Base-by-base conservation (phyloP, 495 filamentous ascomycete genomes). In the Daldinia loculata region DNA sequence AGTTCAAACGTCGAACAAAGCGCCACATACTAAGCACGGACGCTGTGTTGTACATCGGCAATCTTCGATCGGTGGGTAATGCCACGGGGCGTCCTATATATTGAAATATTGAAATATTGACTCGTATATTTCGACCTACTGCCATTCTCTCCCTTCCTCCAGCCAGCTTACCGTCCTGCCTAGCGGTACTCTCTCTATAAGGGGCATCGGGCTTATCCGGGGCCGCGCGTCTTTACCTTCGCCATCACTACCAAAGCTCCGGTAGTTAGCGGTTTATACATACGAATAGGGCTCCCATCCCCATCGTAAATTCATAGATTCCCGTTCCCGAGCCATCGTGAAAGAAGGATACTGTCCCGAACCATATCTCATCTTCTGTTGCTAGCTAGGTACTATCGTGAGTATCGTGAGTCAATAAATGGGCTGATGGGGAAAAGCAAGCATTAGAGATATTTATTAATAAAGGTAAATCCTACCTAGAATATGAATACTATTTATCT, bases 171-270 rank as follows among this genome's bases (percentile, higher is more conserved):
- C 41, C 14, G 41, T 59, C 30, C 26, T 60, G 32, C 26, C n/a
- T 57, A 22, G 43, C 30, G 8, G 15, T 24, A 29, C 27, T 45
- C 56, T 60, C n/a, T 32, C 17, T 32, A 26, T 22, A 51, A 17
- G 9, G 11, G 8, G 8, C 15, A 15, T 24, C 50, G 56, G 53
- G 27, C 15, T 27, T 24, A 56, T 61, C 22, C 70, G 70, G 65
- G 65, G 70, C 70, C 70, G 70, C 70, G 70, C 70, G 70, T 72
- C 70, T 56, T 61, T 52, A 48, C 38, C 27, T 67, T 50, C 50
- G 24, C 30, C 48, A 72, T 67, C 39, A 29, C 61, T 65, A 65
- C 70, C 66, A 65, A 72, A 45, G 61, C 56, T 56, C 66, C 69
- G 64, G 63, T 68, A 50, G 45, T 59, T 55, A 53, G 57, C 50